Percentiles rank a stretch among this genome's conserved stretches.
phyloP scores from a whole-genome alignment of 164 flowering plant genomes.

The Amborella trichopoda region DNA sequence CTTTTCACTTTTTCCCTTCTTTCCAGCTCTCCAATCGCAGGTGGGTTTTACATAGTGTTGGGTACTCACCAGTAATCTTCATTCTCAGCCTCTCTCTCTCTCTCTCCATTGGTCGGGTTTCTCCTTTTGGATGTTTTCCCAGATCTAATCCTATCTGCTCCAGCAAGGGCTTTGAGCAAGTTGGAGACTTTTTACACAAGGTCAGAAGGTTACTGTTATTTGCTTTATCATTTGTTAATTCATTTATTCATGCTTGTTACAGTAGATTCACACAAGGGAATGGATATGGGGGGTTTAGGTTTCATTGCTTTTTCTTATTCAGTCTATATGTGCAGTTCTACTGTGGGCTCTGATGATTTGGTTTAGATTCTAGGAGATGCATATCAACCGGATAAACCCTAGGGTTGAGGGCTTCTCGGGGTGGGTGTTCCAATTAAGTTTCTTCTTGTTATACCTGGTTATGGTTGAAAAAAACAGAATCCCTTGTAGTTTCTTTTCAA shows the following conservation, averaged over 20 bases:
- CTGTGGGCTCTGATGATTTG: neutral
- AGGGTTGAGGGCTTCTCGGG: conserved; percentile 17
- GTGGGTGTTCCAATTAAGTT: conserved; percentile 6
- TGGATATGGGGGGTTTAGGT: conserved; percentile 1
- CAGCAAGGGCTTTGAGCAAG: conserved; percentile 8
- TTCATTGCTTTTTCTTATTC: conserved; percentile 4
- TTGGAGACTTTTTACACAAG: conserved; percentile 9
- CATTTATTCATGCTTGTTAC: neutral
- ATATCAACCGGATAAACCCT: conserved; percentile 12
- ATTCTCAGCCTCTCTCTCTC: no score
- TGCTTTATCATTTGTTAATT: conserved; percentile 1
- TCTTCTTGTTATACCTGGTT: conserved; percentile 13
- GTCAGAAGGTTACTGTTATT: conserved; percentile 10
- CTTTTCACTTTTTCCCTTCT: no score
- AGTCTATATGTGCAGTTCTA: neutral
- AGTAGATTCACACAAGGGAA: neutral
- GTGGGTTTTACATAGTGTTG: no score
- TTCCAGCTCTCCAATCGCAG: no score
- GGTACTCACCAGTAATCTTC: no score
- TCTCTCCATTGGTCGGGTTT: no score
- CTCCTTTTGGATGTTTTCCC: no score
- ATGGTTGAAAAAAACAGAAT: conserved; percentile 18
- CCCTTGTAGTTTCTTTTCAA: conserved; percentile 5
- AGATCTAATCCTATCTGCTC: conserved; percentile 2
- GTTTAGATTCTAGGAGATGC: conserved; percentile 12